Percentiles rank a stretch among this genome's conserved stretches.
phyloP scores from a whole-genome alignment of 2,329 filamentous ascomycete genomes.

The Didymella pomorum region DNA sequence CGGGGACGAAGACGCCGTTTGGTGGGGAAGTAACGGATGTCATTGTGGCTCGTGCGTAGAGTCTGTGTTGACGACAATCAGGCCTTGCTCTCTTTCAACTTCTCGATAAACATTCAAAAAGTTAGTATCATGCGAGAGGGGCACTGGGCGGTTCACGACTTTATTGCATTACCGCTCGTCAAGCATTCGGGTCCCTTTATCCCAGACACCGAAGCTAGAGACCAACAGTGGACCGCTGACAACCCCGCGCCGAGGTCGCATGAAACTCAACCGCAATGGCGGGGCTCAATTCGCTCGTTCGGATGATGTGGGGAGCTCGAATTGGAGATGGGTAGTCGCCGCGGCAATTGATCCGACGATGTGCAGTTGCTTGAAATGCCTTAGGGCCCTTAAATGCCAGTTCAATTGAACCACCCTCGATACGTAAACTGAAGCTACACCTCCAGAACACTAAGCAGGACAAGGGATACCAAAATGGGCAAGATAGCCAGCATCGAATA shows the following conservation, averaged over 20 bases:
- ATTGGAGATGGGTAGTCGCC: neutral
- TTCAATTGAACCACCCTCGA: neutral
- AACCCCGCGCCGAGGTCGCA: conserved; percentile 37
- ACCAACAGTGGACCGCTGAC: conserved; percentile 28
- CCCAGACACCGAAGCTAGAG: conserved; percentile 40
- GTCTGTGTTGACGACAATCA: neutral
- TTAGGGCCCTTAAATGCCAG: neutral
- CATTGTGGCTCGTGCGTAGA: conserved; percentile 17
- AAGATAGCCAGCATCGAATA: conserved; percentile 74
- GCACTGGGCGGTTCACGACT: conserved; percentile 15
- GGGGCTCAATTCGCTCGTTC: conserved; percentile 11
- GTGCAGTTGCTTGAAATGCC: neutral
- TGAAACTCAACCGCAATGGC: conserved; percentile 9
- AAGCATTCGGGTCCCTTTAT: conserved; percentile 34
- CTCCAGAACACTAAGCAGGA: neutral
- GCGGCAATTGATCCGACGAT: conserved; percentile 6
- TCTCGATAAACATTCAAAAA: neutral
- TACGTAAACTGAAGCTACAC: neutral
- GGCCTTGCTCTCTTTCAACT: neutral
- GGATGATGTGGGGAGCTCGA: conserved; percentile 8
- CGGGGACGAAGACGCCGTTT: conserved; percentile 52
- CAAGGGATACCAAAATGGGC: conserved; percentile 56
- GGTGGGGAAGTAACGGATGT: conserved; percentile 27
- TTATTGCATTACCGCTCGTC: conserved; percentile 21
- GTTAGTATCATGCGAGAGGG: neutral